Conservation (phyloP, 108 stramenopile species). For the Cyclotella kingstonii region DNA sequence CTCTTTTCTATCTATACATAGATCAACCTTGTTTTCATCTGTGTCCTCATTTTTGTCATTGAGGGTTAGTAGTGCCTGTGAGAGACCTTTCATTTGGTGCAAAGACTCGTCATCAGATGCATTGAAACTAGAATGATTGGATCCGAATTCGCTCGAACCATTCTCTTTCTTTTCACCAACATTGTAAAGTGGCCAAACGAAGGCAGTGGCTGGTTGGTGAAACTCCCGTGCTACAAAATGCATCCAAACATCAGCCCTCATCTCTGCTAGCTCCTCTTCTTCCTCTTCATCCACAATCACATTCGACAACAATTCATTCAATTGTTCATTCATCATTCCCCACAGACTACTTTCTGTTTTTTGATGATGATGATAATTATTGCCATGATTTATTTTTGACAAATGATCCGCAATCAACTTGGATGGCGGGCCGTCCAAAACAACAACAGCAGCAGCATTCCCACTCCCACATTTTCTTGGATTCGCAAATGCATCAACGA, state of each 20-base stretch:
- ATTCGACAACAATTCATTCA: conserved; percentile 19
- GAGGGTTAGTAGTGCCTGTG: too few relatives aligned
- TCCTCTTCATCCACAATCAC: conserved; percentile 22
- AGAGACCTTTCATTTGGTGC: too few relatives aligned
- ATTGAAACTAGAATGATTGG: conserved; percentile 10
- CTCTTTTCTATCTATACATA: not conserved
- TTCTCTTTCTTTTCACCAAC: not conserved
- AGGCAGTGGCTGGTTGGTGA: conserved; percentile 88
- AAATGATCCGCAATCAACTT: conserved; percentile 3
- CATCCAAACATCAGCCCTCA: conserved; percentile 72
- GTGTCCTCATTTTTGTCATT: too few relatives aligned
- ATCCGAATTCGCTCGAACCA: not conserved
- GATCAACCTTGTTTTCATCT: conserved; percentile 1
- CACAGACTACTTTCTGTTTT: conserved; percentile 22
- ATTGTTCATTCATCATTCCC: conserved; percentile 24
- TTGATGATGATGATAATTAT: conserved; percentile 5
- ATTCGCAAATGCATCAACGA: conserved; percentile 85
- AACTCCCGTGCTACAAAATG: conserved; percentile 86
- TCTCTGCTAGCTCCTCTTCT: conserved; percentile 19
- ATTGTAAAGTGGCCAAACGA: conserved; percentile 4
- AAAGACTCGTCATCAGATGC: not conserved
- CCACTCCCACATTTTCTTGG: conserved; percentile 69
- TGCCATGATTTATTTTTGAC: conserved; percentile 1
- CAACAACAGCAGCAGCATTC: conserved; percentile 95
- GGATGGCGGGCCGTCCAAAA: conserved; percentile 46